phyloP scores from a whole-genome alignment of 495 filamentous ascomycete species.

The Podospora pseudopauciseta region DNA sequence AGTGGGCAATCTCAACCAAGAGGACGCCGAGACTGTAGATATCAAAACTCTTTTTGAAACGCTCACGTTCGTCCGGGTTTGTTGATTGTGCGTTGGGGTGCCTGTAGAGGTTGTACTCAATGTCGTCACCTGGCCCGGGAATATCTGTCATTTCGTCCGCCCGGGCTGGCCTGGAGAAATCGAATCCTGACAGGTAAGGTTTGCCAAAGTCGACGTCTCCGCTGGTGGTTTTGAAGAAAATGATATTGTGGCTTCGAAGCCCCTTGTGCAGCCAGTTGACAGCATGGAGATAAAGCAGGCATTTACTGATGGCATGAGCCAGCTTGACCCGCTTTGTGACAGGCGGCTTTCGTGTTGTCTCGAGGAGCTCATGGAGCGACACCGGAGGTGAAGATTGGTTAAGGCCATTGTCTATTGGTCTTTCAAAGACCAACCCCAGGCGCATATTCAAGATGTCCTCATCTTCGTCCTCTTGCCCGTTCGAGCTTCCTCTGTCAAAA shows the following conservation, averaged over 20 bases:
- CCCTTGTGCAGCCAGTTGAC: slow-evolving; percentile 63
- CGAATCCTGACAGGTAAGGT: slow-evolving; percentile 53
- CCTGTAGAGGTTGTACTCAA: slow-evolving; percentile 46
- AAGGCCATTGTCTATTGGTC: slow-evolving; percentile 30
- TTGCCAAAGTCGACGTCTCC: slow-evolving; percentile 30
- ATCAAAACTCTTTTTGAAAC: slow-evolving; percentile 51
- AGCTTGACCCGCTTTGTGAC: slow-evolving; percentile 38
- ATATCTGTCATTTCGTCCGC: slow-evolving; percentile 50
- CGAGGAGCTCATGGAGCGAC: slow-evolving; percentile 34
- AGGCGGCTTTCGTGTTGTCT: slow-evolving; percentile 26
- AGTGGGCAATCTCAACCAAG: slow-evolving; percentile 51
- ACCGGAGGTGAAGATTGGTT: slow-evolving; percentile 33
- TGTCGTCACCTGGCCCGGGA: slow-evolving; percentile 40
- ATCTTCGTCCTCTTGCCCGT: slow-evolving; percentile 19
- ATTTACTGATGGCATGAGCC: slow-evolving; percentile 39
- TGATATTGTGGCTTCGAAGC: slow-evolving; percentile 52
- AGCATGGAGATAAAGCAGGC: slow-evolving; percentile 46
- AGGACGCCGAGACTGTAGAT: slow-evolving; percentile 56
- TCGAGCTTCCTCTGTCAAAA: slow-evolving; percentile 36
- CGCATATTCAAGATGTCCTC: slow-evolving; percentile 36
- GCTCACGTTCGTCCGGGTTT: slow-evolving; percentile 31
- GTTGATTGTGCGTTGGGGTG: slow-evolving; percentile 45
- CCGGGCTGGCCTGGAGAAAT: slow-evolving; percentile 51
- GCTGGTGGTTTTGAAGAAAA: slow-evolving; percentile 44
- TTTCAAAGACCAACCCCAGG: slow-evolving; percentile 38